Evolutionary conservation across 78 protist species (phyloP).

Genomic region (Anaeramoeba ignava): DNA sequence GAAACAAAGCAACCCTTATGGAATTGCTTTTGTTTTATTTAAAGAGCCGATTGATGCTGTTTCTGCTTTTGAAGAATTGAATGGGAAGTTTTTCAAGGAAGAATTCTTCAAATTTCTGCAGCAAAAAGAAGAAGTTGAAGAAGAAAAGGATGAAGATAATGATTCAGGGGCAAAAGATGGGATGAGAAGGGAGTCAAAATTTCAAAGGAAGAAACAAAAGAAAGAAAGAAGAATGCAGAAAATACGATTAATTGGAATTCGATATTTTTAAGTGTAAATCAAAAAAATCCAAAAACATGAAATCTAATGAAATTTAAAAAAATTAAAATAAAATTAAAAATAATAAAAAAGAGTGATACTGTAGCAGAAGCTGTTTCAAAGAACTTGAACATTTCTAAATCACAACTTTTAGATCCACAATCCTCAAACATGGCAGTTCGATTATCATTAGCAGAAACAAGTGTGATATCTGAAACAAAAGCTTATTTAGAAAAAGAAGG

Average conservation of each 20-base stretch:
- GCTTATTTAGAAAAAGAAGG: slow-evolving; percentile 37
- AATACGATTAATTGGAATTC: slow-evolving; percentile 74
- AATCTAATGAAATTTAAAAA: neutral
- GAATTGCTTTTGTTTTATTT: slow-evolving; percentile 63
- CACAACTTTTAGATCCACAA: slow-evolving; percentile 32
- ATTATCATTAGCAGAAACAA: slow-evolving; percentile 70
- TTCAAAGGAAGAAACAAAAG: slow-evolving; percentile 17
- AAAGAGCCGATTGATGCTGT: slow-evolving; percentile 58
- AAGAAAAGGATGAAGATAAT: neutral
- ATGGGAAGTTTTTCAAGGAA: slow-evolving; percentile 42
- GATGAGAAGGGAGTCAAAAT: neutral
- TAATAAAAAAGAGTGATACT: slow-evolving; percentile 34
- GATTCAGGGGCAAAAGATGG: neutral
- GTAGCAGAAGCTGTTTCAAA: slow-evolving; percentile 61
- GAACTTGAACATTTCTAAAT: slow-evolving; percentile 38
- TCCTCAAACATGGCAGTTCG: slow-evolving; percentile 15
- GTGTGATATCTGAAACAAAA: slow-evolving; percentile 50
- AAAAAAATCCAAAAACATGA: neutral
- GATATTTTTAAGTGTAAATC: slow-evolving; percentile 47
- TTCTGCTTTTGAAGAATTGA: slow-evolving; percentile 15
- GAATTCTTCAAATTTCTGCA: slow-evolving; percentile 69
- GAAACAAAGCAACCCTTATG: slow-evolving; percentile 39
- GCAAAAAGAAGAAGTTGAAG: slow-evolving; percentile 24
- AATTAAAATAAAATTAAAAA: neutral
- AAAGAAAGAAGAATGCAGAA: slow-evolving; percentile 23